Base-by-base conservation (phyloP, 1,284 basidiomycete genomes). In the Cutaneotrichosporon spelunceum region DNA sequence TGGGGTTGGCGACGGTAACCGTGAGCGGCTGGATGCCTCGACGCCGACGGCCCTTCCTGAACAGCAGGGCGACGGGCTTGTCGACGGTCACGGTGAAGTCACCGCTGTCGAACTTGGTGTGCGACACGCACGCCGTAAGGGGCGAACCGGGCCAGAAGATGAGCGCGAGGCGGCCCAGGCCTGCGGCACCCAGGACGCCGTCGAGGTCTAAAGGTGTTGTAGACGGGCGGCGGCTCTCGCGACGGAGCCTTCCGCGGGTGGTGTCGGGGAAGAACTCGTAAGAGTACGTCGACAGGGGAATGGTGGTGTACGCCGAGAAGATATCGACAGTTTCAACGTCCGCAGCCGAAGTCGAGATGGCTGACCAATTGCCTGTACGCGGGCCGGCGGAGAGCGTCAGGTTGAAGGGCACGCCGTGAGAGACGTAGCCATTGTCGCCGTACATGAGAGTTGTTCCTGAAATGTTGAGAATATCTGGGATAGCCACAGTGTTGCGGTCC, bases 1-100 rank as follows among this genome's bases (percentile, higher is more conserved):
- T 81, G 53, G 87, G 88, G 74, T 88, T 86, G 0, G 86, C 83
- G 13, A 86, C 81, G 0, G 82, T 84, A 34, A 86, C 70, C 24
- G 57, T 59, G 30, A 68, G n/a, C 14, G 11, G n/a, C 13, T 21
- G 52, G 23, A 75, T 77, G 33, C 34, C 52, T 24, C 24, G 21
- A 13, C 21, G 52, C 23, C 36, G 36, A 14, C 29, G 27, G 26
- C 34, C 54, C 19, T 14, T n/a, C 10, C 80, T 71, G 66, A 84
- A 81, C 21, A 86, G 79, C 23, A 85, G 66, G 3, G 79, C 80
- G 9, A 80, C 73, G 45, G 82, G 83, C 3, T 73, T 81, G 49
- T 78, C 77, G 2, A 81, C 67, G 19, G 73, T 70, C 21, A 86
- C 66, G 2, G 77, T 81, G 33, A 84, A 73, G 8, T 76, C 70